Base-by-base conservation (phyloP, 2,329 filamentous ascomycete species). In the Pyrenochaeta sp. region DNA sequence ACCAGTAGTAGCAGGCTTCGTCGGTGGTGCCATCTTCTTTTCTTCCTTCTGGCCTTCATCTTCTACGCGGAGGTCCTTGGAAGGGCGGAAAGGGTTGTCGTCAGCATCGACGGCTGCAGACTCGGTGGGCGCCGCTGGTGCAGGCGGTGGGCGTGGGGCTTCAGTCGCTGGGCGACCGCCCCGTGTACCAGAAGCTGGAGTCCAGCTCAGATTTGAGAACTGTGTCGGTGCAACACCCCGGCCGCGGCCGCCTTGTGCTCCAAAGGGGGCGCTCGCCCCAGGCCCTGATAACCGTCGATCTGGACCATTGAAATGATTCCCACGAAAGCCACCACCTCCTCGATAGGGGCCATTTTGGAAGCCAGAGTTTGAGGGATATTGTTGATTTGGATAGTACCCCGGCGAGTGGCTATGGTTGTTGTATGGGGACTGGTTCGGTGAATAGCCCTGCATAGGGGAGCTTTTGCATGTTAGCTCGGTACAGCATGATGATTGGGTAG, bases 121-220 rank as follows among this genome's bases (percentile, higher is more conserved):
- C 14, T 70, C 65, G 3, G 60, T 30, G 30, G 57, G 31, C 30
- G 61, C 17, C 42, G 49, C 49, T 10, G 63, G 36, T 35, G 58
- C 44, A 18, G 68, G 58, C 35, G 65, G 66, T 32, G 62, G 61
- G 23, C 69, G 73, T 20, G 71, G 73, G 17, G 71, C 71, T 55
- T 77, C 72, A n/a, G 72, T 72, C 6, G 72, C 72, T 39, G 75
- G 73, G 50, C 79, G 80, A 51, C 83, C 79, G 69, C 83, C 84
- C 64, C 82, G 80, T 49, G 81, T 80, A 15, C 82, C 79, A 43
- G 81, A 80, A 30, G 80, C 81, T 37, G 86, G 82, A 49, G 85
- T 89, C 89, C 91, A 93, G 40, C 91, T 90, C 2, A 87, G 73
- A 75, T 90, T 86, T 75, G 87, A 82, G 79, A 89, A 84, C 76